Evolutionary conservation across 2,329 filamentous ascomycete species (phyloP), one percentile per base, ranked within the genome.

Genomic region (Penicillium sp.): DNA sequence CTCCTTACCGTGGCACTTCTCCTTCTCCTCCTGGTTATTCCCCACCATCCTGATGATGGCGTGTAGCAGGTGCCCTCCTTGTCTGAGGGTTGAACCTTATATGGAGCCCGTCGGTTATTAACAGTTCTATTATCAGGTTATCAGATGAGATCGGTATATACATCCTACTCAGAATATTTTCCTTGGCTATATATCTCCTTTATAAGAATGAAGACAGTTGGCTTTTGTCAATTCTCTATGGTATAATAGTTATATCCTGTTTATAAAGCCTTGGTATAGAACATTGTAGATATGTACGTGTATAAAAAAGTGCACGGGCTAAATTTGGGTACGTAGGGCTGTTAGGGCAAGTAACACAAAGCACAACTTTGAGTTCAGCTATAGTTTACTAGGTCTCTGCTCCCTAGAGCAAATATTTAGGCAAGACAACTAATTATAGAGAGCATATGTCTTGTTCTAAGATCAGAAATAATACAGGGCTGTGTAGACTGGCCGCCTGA

Each of bases 401-500:
- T 24, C 5, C 3, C 16, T 13, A 18, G 10, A 29, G 9, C 24
- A 29, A 18, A 44, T 29, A 18, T 29, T 42, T 11, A 4, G 5
- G 24, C 16, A 18, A n/a, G 10, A n/a, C 22, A 14, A n/a, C 10
- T 29, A 5, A 26, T 48, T 29, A n/a, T 9, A 14, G 8, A 24
- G 13, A 50, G 3, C 3, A 22, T 11, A 22, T 16, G 1, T 11
- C 6, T n/a, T 43, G 39, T 7, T 16, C 8, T 46, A 4, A 22
- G 16, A 5, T 14, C 49, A 37, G 35, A 51, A 51, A 42, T 38
- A 50, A 29, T 29, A 11, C 22, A 48, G 24, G 34, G 37, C 51
- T 49, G 38, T 54, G 38, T 47, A 38, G 16, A 18, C 14, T 42
- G 45, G 38, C 31, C 45, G 52, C 52, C 52, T 50, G n/a, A 37